phyloP scores from a whole-genome alignment of 495 filamentous ascomycete species.

The Penicillium herquei region DNA sequence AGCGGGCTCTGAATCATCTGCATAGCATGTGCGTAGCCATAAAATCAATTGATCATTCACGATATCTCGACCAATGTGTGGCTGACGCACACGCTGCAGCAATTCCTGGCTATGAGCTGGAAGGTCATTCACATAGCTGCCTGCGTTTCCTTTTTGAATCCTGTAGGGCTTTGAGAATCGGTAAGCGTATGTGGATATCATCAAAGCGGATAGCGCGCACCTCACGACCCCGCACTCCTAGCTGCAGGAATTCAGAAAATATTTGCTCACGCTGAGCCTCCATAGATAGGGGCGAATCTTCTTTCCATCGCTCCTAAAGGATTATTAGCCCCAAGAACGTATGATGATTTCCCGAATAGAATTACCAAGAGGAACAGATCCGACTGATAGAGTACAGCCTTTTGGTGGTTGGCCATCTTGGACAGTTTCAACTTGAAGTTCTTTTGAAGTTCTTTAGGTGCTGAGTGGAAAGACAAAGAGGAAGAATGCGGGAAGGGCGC shows the following conservation, averaged over 20 bases:
- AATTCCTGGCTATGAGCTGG: constrained; percentile 4
- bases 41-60: background rate
- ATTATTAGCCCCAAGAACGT: background rate
- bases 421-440: background rate
- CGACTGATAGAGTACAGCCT: background rate
- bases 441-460: background rate
- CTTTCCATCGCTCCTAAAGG: constrained; percentile 7
- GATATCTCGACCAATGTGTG: background rate
- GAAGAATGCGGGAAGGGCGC: background rate
- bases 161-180: background rate
- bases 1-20: background rate
- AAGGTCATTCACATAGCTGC: background rate
- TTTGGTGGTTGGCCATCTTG: background rate
- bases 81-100: constrained; percentile 1
- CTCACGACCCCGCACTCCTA: constrained; percentile 9
- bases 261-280: constrained; percentile 7
- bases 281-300: constrained; percentile 4
- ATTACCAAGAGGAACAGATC: constrained; percentile 13
- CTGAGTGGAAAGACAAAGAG: background rate
- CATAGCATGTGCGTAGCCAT: constrained; percentile 12
- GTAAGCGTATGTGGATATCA: background rate
- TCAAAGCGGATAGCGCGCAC: background rate
- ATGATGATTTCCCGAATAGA: background rate
- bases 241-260: constrained; percentile 7
- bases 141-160: background rate